Conservation (phyloP, 139 green algal species). For the Picochlorum costavermella region DNA sequence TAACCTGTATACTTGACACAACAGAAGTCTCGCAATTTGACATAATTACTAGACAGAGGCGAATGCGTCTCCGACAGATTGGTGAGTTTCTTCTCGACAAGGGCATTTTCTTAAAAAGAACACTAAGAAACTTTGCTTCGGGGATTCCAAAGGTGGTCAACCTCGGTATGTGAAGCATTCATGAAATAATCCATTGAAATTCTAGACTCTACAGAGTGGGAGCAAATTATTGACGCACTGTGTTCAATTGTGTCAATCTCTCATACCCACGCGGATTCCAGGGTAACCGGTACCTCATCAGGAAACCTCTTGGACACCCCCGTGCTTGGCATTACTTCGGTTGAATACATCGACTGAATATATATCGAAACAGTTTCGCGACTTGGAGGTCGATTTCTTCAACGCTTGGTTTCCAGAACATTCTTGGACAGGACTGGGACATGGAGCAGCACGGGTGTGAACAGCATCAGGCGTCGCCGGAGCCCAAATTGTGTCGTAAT, state of each 20-base stretch:
- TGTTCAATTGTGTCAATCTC: background rate
- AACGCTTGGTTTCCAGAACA: background rate
- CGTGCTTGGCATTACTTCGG: conserved; percentile 7
- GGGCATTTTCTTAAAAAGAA: too few species aligned
- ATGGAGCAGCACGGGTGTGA: conserved; percentile 6
- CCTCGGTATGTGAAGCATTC: too few species aligned
- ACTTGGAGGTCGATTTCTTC: background rate
- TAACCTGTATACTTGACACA: conserved; percentile 3
- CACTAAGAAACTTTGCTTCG: too few species aligned
- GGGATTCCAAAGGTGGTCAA: too few species aligned
- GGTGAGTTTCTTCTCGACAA: too few species aligned
- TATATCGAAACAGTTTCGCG: too few species aligned
- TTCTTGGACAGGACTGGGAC: background rate
- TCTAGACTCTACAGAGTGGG: too few species aligned
- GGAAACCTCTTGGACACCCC: background rate
- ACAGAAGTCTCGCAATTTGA: background rate
- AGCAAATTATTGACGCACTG: background rate
- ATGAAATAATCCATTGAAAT: too few species aligned
- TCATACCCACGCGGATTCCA: background rate
- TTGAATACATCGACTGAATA: too few species aligned
- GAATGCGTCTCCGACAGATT: too few species aligned
- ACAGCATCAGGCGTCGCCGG: conserved; percentile 11
- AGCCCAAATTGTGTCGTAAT: conserved; percentile 15
- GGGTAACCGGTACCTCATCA: background rate
- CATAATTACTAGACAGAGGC: too few species aligned